Evolutionary conservation across 176 grass and related monocot genomes (phyloP), one percentile per base, ranked within the genome.

Genomic region (Oryza meridionalis): DNA sequence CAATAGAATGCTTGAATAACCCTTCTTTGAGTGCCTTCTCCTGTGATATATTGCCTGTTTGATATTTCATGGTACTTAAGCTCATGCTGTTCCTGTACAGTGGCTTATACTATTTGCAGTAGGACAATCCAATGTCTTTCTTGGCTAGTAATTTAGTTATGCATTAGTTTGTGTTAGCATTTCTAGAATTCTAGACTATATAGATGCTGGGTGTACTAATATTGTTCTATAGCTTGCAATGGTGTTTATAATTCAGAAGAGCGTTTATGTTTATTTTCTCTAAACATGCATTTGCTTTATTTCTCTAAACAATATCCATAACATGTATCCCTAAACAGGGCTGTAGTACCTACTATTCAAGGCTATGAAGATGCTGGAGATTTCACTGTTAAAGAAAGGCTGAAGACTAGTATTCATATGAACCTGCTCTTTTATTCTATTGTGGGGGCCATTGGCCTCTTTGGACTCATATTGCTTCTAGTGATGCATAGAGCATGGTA

Each of bases 301-400:
- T 58, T 89, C 64, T 76, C 80, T 94, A 87, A 92, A 90, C 81
- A 92, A 82, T 62, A 84, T 71, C 78, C 73, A 22, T 81, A 11
- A 11, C 87, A 47, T 86, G 44, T 85, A 44, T 85, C 21, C 79
- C 31, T 84, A 85, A 90, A 95, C 96, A 99, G 96, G 96, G 93
- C 96, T 89, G 89, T 99, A 64, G 96, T 99, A 83, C 96, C 96
- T 80, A 89, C 87, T 59, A 94, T 99, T 88, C 96, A 99, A 84
- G 96, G 96, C 47, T 99, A 99, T 82, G 96, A 99, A 86, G 96
- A 99, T 73, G 96, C 96, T 73, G 96, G 93, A 42, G 96, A 99
- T 78, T 99, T 99, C 75, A 99, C 96, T 32, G 89, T 99, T 76
- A 99, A 94, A 90, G 93, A 96, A 88, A 95, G 96, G 80, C 88